A percentile compares a stretch with the other conserved stretches of the same genome.
phyloP scores from a whole-genome alignment of 768 basidiomycete species.

The Crepidotus variabilis region DNA sequence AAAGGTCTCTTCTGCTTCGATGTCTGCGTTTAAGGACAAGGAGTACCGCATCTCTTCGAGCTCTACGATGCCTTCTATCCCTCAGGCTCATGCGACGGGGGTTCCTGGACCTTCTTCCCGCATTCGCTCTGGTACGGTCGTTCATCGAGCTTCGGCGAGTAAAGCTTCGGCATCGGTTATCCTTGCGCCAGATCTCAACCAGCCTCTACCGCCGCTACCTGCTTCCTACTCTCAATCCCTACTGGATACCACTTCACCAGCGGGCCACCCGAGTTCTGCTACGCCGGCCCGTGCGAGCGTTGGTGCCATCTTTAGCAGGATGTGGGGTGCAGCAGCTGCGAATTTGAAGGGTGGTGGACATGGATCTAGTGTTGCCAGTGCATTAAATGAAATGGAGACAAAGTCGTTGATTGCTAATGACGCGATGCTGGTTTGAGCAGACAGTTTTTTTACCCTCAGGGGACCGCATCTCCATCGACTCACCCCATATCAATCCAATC shows the following conservation, averaged over 20 bases:
- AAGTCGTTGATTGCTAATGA: conserved; percentile 10
- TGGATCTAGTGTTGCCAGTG: conserved; percentile 10
- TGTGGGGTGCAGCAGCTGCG: conserved; percentile 62
- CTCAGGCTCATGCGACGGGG: conserved; percentile 6
- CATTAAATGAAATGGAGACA: conserved; percentile 7
- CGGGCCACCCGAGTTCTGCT: not conserved
- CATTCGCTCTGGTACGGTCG: conserved; percentile 16
- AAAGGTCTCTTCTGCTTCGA: conserved; percentile 11
- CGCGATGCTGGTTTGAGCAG: conserved; percentile 5
- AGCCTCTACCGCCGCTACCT: not conserved
- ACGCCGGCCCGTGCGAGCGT: conserved; percentile 22
- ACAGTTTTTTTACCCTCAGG: conserved; percentile 1
- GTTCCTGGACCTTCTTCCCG: conserved; percentile 4
- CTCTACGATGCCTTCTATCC: conserved; percentile 28
- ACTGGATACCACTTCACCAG: not conserved
- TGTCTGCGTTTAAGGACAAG: conserved; percentile 14
- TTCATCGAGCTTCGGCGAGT: conserved; percentile 14
- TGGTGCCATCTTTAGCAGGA: conserved; percentile 62
- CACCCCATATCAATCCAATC: not conserved
- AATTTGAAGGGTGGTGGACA: conserved; percentile 20
- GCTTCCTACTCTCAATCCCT: not conserved
- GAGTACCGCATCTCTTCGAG: conserved; percentile 23
- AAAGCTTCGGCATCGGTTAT: not conserved
- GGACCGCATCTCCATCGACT: not conserved
- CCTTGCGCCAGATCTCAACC: not conserved